Conservation (phyloP, 1,284 basidiomycete genomes). For the Tetrapyrgos nigripes region DNA sequence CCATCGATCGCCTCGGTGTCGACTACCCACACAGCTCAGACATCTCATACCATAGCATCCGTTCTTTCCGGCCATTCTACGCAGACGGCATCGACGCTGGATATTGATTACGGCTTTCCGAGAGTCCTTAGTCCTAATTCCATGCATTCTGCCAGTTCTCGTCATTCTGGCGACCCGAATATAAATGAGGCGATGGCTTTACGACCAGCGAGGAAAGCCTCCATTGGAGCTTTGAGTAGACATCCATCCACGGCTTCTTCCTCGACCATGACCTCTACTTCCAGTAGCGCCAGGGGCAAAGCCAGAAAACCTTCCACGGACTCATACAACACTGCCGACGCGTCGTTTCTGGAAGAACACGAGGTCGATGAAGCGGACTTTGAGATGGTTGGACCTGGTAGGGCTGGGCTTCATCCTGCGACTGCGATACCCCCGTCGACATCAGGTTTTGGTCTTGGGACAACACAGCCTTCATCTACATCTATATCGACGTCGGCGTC, state of each 20-base stretch:
- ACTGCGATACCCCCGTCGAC: neutral
- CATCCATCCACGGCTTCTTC: neutral
- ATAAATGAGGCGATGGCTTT: neutral
- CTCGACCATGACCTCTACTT: neutral
- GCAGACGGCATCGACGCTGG: neutral
- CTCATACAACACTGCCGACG: neutral
- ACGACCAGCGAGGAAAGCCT: neutral
- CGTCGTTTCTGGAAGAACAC: neutral
- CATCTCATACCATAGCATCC: neutral
- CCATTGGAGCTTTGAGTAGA: neutral
- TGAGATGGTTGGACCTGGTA: neutral
- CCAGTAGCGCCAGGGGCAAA: neutral
- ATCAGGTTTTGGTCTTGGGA: neutral
- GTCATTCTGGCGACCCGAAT: neutral
- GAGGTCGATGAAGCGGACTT: neutral
- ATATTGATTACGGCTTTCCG: constrained; percentile 11
- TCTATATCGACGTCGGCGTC: too few relatives aligned
- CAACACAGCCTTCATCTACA: too few relatives aligned
- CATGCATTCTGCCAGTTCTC: neutral
- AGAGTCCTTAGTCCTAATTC: constrained; percentile 11
- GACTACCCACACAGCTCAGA: neutral
- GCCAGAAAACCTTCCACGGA: too few relatives aligned
- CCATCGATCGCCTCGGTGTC: neutral
- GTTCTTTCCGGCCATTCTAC: neutral
- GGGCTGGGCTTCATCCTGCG: neutral